Evolutionary conservation across 1,284 basidiomycete genomes (phyloP), one percentile per base, ranked within the genome.

Genomic region (Ceratobasidium papillatum): DNA sequence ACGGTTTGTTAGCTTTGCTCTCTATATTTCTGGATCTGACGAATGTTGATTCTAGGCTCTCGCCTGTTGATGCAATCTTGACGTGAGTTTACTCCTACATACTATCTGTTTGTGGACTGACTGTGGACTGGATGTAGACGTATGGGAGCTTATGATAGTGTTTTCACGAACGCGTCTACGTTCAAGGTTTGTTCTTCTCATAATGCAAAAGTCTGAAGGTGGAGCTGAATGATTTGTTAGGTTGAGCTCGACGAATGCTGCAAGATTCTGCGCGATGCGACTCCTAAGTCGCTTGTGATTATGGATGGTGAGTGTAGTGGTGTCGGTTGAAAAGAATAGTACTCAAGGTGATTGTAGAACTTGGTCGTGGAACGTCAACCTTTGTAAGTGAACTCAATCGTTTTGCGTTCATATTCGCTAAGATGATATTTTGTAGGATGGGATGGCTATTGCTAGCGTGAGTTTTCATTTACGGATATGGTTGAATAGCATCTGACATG

Each of bases 131-230:
- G 17, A 4, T 66, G 25, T 45, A 66, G 63, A 22, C 91, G 98
- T 34, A 99, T 99, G 97, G 98, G 98, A 22, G 98, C 98, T 1
- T 96, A 97, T 81, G 96, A 98, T 80, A 96, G 96, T 80, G 97
- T 98, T 93, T 98, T 98, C 81, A 93, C 94, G 1, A 93, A 94
- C 78, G 89, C 95, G 0, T 96, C 94, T 82, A 97, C 95, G 0
- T 98, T 98, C 88, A 96, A 97, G 93, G 93, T 94, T 77, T 68
- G 83, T 58, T 17, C 34, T 45, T 41, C 34, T 1, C 32, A 12
- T 27, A 36, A 1, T 34, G 25, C 59, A 17, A 34, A 51, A 62
- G 64, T 17, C 19, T 5, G 64, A 14, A 19, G 27, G 7, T 36
- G n/a, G 25, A 36, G 30, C 17, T 68, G 5, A 38, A 12, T 51